Conservation (phyloP, 2,329 filamentous ascomycete species). For the Aspergillus bombycis region DNA sequence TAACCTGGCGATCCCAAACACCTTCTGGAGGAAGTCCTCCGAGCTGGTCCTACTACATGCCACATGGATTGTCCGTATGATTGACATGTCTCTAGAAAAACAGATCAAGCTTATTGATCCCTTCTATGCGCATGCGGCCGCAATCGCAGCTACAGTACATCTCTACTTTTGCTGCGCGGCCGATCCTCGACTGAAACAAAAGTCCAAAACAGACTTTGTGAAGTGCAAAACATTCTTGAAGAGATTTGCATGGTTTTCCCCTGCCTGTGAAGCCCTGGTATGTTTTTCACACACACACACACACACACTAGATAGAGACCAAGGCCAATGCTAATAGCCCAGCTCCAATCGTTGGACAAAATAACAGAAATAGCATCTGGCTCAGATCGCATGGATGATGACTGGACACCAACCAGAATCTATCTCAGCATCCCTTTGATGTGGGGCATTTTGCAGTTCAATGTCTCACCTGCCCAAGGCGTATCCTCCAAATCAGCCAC, state of each 20-base stretch:
- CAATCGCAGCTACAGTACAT: conserved; percentile 58
- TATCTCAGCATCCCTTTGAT: conserved; percentile 57
- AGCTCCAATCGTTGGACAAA: conserved; percentile 54
- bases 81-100: conserved; percentile 58
- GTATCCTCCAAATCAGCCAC: no score
- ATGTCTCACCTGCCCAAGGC: no score
- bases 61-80: conserved; percentile 59
- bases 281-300: conserved; percentile 17
- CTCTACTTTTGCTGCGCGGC: conserved; percentile 58
- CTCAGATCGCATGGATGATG: conserved; percentile 51
- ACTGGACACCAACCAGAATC: conserved; percentile 58
- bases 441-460: conserved; percentile 58
- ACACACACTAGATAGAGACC: no score
- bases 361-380: conserved; percentile 56
- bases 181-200: conserved; percentile 52
- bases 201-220: conserved; percentile 56
- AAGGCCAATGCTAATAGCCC: conserved; percentile 11
- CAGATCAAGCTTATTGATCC: conserved; percentile 54
- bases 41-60: conserved; percentile 56
- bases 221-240: conserved; percentile 56
- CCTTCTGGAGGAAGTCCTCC: conserved; percentile 57
- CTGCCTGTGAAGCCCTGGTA: conserved; percentile 52
- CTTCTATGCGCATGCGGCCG: conserved; percentile 56
- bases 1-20: conserved; percentile 57
- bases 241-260: conserved; percentile 50